A percentile compares a stretch with the other conserved stretches of the same genome.
phyloP scores from a whole-genome alignment of 2,329 filamentous ascomycete species.

The Elsinoe fawcettii region DNA sequence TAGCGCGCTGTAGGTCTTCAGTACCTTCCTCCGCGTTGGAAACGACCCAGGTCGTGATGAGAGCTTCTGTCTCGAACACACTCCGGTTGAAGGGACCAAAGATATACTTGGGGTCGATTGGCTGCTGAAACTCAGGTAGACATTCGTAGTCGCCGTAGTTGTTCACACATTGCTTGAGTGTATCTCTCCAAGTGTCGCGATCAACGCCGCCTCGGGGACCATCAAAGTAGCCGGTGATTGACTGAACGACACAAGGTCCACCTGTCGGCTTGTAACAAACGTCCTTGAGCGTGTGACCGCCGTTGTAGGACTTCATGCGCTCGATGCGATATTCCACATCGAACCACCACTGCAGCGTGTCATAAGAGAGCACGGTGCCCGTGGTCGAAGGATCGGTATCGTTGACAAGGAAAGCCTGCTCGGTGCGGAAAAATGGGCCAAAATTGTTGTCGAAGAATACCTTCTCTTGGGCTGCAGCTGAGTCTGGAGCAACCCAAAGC shows the following conservation, averaged over 20 bases:
- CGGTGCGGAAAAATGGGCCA: conserved; percentile 88
- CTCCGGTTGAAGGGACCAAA: conserved; percentile 69
- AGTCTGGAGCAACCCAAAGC: conserved; percentile 94
- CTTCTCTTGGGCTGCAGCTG: conserved; percentile 85
- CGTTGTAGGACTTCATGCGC: conserved; percentile 60
- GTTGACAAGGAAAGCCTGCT: conserved; percentile 91
- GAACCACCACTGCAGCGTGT: conserved; percentile 90
- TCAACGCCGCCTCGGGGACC: conserved; percentile 56
- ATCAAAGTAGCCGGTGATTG: conserved; percentile 81
- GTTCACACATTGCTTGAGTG: conserved; percentile 65
- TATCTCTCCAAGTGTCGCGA: conserved; percentile 61
- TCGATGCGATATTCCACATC: conserved; percentile 73
- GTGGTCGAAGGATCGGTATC: conserved; percentile 59
- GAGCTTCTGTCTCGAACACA: conserved; percentile 64
- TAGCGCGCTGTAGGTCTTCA: conserved; percentile 60
- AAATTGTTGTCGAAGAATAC: conserved; percentile 88
- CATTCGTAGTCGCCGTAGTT: conserved; percentile 42
- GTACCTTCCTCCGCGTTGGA: conserved; percentile 75
- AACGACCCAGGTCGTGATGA: conserved; percentile 92
- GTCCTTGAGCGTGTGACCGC: conserved; percentile 65
- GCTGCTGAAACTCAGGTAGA: conserved; percentile 80
- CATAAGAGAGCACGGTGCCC: conserved; percentile 76
- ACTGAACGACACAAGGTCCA: conserved; percentile 85
- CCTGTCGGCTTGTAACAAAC: conserved; percentile 92
- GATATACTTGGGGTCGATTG: conserved; percentile 75